Evolutionary conservation across 805 yeast genomes (phyloP), one percentile per base, ranked within the genome.

Genomic region (Candida gorgasii): DNA sequence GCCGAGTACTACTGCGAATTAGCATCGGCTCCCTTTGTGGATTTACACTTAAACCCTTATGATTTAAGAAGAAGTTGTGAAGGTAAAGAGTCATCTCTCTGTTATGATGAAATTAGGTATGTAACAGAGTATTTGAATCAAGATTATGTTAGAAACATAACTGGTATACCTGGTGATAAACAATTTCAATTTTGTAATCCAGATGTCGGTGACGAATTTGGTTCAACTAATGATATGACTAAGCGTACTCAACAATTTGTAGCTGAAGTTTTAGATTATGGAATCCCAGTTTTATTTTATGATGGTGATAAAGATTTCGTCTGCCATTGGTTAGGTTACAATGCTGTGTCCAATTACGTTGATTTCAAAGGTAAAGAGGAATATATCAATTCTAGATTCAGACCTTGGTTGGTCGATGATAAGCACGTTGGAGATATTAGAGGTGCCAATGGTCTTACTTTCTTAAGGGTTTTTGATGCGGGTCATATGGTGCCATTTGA

Each of bases 301-400:
- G 96, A 96, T 13, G 97, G 96, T 55, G 95, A 89, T 62, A 86
- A 88, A 65, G 97, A 89, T 64, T 88, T 76, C 63, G 86, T 88
- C 53, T 89, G 96, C 66, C 87, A 89, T 69, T 89, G 96, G 93
- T 69, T 88, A 47, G 97, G 96, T 48, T 86, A 86, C 65, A 78
- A 78, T 47, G 90, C 85, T 9, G 65, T 72, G 66, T 48, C 67
- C 23, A 63, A 64, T 32, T 39, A 42, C 3, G 42, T 60, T 26
- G 47, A 48, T 2, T 55, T 52, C 33, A 31, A 36, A 6, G 34
- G 47, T 19, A 55, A 56, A 33, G 49, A 52, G 8, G 35, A 44
- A 26, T 60, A 55, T 29, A 36, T 35, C 23, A 26, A 31, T 5
- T 36, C 47, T 24, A 43, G 47, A 20, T 55, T 55, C 47, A 61